phyloP scores from a whole-genome alignment of 306 rosid species.

The Pyrus communis region DNA sequence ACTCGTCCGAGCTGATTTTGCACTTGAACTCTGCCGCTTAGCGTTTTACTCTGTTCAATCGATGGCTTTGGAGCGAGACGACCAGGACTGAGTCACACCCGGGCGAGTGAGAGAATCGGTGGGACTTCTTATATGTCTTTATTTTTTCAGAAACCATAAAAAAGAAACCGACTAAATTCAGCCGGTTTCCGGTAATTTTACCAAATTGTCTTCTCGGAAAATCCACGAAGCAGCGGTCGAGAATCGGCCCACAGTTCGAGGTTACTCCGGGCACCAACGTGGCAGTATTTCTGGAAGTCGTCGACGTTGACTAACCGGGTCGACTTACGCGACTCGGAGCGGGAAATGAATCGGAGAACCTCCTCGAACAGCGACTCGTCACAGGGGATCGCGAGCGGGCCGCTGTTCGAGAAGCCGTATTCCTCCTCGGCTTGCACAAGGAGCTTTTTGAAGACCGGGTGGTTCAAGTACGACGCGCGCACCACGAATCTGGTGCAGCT shows the following conservation, averaged over 20 bases:
- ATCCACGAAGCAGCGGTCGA: constrained; percentile 62
- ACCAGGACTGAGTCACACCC: constrained; percentile 28
- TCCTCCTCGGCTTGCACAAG: constrained; percentile 70
- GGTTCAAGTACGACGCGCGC: constrained; percentile 77
- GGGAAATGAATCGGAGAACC: constrained; percentile 48
- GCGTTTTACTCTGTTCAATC: background rate
- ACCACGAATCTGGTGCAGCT: constrained; percentile 54
- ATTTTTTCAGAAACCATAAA: background rate
- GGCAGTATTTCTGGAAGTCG: constrained; percentile 53
- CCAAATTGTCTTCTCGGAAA: constrained; percentile 58
- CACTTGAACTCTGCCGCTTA: background rate
- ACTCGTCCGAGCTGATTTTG: constrained; percentile 16
- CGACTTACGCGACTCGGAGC: constrained; percentile 38
- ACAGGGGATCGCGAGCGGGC: constrained; percentile 80
- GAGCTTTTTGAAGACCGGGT: constrained; percentile 78
- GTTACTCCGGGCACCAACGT: constrained; percentile 34
- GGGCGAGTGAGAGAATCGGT: constrained; percentile 28
- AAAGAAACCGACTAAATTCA: too few relatives aligned
- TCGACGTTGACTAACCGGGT: constrained; percentile 43
- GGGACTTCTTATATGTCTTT: background rate
- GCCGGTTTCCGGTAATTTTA: background rate
- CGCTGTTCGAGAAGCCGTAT: constrained; percentile 62
- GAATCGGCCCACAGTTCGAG: constrained; percentile 75
- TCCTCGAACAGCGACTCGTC: constrained; percentile 69
- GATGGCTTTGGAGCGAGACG: constrained; percentile 1